Base-by-base conservation (phyloP, 495 filamentous ascomycete species). In the Tuber brumale region DNA sequence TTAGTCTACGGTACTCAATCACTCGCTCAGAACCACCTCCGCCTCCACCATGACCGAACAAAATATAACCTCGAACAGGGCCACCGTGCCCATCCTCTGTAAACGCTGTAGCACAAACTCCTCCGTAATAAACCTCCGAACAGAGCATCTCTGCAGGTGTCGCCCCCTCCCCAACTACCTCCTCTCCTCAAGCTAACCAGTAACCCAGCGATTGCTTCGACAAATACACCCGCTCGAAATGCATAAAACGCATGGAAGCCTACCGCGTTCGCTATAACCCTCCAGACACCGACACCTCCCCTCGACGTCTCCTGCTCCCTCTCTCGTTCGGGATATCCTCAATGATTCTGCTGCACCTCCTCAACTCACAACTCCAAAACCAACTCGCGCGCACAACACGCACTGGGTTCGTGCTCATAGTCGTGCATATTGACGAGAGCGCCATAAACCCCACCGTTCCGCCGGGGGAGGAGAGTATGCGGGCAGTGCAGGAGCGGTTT, bases 321-420 rank as follows among this genome's bases (percentile, higher is more conserved):
- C 80, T 97, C 6, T 97, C 94, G 2, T 90, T 93, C 77, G 95
- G 96, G 0, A 86, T 92, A 4, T 95, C 92, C 14, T 97, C 95
- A 0, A 87, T 90, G n/a, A 87, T 88, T 12, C 85, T 99, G 37
- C 84, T 98, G 43, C 88, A 94, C 81, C 86, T 97, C 27, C 85
- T 98, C 27, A 87, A 92, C 80, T 81, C 86, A 57, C 92, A 93
- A 80, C 84, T 93, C 48, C 85, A 89, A 76, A 85, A 83, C 44
- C 90, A 92, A 83, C 85, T 86, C 5, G 82, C 87, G 70, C 86
- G 86, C n/a, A 85, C 86, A 75, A 85, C 87, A 35, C 85, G 88
- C 46, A 85, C 88, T 23, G 88, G 90, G 4, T 97, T 90, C 79
- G 87, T 89, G 21, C 82, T 97, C 9, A 85, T 88, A 74, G 87